phyloP scores from a whole-genome alignment of 225 moss, liverwort and hornwort species.

The Antitrichia curtipendula region DNA sequence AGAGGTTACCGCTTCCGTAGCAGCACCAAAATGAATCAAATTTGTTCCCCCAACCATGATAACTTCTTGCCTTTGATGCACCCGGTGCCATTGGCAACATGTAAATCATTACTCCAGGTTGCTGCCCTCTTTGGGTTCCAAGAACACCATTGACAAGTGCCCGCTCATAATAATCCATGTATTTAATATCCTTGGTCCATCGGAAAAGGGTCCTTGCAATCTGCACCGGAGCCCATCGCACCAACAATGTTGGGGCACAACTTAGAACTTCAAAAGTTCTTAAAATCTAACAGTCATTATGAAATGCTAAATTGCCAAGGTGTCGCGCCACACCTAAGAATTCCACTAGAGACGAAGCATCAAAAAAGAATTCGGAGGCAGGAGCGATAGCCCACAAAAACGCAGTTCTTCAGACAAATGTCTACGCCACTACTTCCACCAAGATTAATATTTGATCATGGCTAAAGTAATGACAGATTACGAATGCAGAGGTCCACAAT shows the following conservation, averaged over 20 bases:
- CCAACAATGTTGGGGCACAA: background rate
- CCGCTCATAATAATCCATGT: slow-evolving; percentile 91
- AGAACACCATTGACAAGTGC: slow-evolving; percentile 73
- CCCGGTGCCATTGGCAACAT: slow-evolving; percentile 92
- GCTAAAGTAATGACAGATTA: background rate
- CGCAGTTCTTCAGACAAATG: background rate
- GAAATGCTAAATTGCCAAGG: background rate
- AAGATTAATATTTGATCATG: background rate
- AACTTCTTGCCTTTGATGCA: slow-evolving; percentile 69
- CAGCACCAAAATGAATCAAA: slow-evolving; percentile 97
- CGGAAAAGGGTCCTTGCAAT: slow-evolving; percentile 78
- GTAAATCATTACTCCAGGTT: slow-evolving; percentile 97
- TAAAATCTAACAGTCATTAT: background rate
- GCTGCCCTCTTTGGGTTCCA: slow-evolving; percentile 73
- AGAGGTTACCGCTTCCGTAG: slow-evolving; percentile 72
- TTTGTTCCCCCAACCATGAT: slow-evolving; percentile 94
- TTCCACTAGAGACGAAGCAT: background rate
- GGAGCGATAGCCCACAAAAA: background rate
- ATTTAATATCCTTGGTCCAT: slow-evolving; percentile 70
- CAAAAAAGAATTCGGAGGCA: background rate
- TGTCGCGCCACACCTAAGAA: background rate
- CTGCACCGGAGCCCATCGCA: slow-evolving; percentile 21
- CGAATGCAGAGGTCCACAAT: background rate
- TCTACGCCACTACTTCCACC: background rate
- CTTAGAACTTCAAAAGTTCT: background rate